Evolutionary conservation across 495 filamentous ascomycete species (phyloP).

Genomic region (Aspergillus heteromorphus): DNA sequence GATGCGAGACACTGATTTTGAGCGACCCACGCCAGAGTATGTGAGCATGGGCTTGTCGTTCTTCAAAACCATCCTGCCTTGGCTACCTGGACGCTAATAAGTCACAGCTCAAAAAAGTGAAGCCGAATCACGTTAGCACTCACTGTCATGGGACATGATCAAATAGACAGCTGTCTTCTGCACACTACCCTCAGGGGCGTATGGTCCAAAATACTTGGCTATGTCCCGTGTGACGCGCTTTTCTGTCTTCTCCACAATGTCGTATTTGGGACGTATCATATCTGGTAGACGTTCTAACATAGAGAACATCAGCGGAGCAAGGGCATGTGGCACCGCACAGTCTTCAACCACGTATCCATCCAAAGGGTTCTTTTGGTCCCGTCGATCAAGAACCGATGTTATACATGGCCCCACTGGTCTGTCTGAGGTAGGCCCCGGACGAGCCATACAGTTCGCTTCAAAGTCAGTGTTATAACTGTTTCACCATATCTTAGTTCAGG

Average conservation of each 20-base stretch:
- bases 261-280: neutral
- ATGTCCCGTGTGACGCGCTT: neutral
- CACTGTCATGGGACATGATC: conserved; percentile 3
- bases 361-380: conserved; percentile 2
- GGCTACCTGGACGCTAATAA: neutral
- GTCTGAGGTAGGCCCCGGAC: neutral
- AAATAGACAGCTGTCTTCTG: neutral
- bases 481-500: neutral
- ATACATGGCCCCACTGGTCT: neutral
- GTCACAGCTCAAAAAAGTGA: neutral
- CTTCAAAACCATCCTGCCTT: neutral
- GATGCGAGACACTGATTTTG: neutral
- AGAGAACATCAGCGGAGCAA: neutral
- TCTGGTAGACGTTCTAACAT: neutral
- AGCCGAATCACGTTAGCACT: neutral
- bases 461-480: neutral
- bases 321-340: neutral
- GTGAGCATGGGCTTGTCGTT: neutral
- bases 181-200: neutral
- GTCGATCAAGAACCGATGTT: neutral
- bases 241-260: neutral
- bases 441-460: neutral
- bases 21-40: conserved; percentile 1
- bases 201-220: neutral
- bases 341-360: conserved; percentile 2